These are phyloP conservation scores for Kwoniella mangroviensis DNA, from an alignment of 768 basidiomycete genomes.

Conservation along the genomic window DNA sequence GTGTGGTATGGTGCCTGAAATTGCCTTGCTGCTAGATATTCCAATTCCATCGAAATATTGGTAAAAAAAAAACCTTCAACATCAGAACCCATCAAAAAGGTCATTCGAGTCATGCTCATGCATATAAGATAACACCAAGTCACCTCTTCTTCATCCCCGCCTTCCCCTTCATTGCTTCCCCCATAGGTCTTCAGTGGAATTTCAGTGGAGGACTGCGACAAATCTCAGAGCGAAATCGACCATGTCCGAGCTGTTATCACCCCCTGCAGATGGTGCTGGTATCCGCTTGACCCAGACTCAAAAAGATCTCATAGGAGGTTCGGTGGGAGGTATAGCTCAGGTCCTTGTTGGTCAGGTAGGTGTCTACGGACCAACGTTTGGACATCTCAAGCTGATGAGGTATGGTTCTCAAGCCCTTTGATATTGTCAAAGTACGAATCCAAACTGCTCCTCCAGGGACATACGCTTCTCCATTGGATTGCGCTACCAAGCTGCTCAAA, in stretches of 20 bases:
- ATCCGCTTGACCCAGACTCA: slow-evolving; percentile 61
- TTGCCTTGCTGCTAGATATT: neutral
- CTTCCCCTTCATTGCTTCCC: too few species aligned
- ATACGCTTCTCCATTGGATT: slow-evolving; percentile 83
- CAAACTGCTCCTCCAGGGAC: slow-evolving; percentile 91
- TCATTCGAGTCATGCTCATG: neutral
- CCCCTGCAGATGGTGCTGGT: slow-evolving; percentile 37
- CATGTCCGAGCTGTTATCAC: slow-evolving; percentile 52
- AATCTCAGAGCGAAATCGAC: neutral
- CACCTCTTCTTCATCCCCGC: too few species aligned
- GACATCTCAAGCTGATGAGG: neutral
- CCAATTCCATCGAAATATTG: neutral
- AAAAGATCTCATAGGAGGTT: slow-evolving; percentile 87
- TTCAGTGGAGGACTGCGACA: neutral
- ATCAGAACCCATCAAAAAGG: neutral
- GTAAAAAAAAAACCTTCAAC: slow-evolving; percentile 2
- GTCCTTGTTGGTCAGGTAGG: slow-evolving; percentile 49
- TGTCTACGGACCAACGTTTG: neutral
- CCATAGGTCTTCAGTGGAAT: too few species aligned
- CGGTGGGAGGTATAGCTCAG: slow-evolving; percentile 86
- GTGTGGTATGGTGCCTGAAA: slow-evolving; percentile 8
- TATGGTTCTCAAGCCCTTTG: slow-evolving; percentile 69
- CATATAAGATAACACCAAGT: neutral
- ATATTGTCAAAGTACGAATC: slow-evolving; percentile 92
- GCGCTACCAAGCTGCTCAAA: slow-evolving; percentile 85